Conservation (phyloP, 2,329 filamentous ascomycete genomes). For the Lasiodiplodia citricola region DNA sequence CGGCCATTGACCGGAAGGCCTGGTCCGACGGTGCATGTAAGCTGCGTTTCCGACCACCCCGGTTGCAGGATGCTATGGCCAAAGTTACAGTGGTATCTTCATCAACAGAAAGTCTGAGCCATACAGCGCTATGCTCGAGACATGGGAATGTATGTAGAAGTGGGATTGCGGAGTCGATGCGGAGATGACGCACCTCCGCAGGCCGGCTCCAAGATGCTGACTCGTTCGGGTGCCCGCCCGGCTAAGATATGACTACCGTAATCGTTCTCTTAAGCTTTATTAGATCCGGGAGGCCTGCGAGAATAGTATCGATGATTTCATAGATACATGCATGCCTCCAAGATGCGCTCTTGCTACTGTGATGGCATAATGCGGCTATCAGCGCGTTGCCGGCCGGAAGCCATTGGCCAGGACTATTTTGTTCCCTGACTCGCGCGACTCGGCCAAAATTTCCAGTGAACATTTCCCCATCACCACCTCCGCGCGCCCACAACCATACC, state of each 20-base stretch:
- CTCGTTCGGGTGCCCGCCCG: neutral
- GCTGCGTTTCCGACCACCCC: neutral
- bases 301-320: too few relatives aligned
- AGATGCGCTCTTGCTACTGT: too few relatives aligned
- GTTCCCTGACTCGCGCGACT: neutral
- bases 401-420: neutral
- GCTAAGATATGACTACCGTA: too few relatives aligned
- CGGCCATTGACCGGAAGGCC: neutral
- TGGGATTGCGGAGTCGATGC: neutral
- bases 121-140: neutral
- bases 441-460: conserved; percentile 25
- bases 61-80: neutral
- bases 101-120: neutral
- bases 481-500: neutral
- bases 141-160: neutral
- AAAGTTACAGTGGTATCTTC: neutral
- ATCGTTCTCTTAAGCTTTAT: too few relatives aligned
- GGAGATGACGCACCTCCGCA: neutral
- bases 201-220: neutral
- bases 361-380: neutral
- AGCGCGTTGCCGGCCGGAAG: neutral
- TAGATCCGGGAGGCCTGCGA: too few relatives aligned
- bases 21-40: neutral
- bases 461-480: conserved; percentile 1
- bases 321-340: too few relatives aligned